phyloP scores from a whole-genome alignment of 768 basidiomycete species.

The Serendipita sp. region DNA sequence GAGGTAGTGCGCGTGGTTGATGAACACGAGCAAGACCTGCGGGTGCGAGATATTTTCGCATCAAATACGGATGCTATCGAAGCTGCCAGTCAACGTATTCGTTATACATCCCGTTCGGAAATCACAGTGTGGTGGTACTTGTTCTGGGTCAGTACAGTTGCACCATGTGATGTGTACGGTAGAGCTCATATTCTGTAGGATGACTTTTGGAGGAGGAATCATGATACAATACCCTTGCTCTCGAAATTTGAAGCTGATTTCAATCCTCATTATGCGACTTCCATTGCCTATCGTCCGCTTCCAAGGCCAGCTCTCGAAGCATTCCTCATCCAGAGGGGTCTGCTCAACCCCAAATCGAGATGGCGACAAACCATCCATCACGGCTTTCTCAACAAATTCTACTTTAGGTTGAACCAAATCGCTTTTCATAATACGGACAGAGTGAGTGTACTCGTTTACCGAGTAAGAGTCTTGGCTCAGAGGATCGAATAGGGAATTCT shows the following conservation, averaged over 20 bases:
- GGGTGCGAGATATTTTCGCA: conserved; percentile 38
- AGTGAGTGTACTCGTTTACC: conserved; percentile 23
- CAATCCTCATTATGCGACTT: conserved; percentile 53
- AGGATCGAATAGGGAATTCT: conserved; percentile 34
- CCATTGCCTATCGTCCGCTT: conserved; percentile 57
- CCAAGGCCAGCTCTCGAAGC: conserved; percentile 46
- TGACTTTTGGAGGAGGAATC: conserved; percentile 59
- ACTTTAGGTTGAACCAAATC: conserved; percentile 52
- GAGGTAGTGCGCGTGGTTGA: conserved; percentile 31
- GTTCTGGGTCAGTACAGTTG: conserved; percentile 41
- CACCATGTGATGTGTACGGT: too few species aligned
- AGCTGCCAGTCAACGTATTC: conserved; percentile 38
- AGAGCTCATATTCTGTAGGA: conserved; percentile 29
- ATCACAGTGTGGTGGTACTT: conserved; percentile 63
- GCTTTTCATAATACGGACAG: conserved; percentile 37
- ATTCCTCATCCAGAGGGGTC: conserved; percentile 47
- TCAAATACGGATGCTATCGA: conserved; percentile 31
- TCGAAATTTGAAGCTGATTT: conserved; percentile 40
- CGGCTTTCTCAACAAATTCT: conserved; percentile 58
- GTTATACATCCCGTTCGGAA: conserved; percentile 32
- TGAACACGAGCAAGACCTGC: conserved; percentile 35
- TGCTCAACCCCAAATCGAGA: conserved; percentile 31
- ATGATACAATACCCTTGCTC: conserved; percentile 38
- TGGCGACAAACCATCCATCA: conserved; percentile 39
- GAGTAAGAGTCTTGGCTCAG: too few species aligned